Evolutionary conservation across 257 asterid species (phyloP).

Genomic region (Fraxinus americana): DNA sequence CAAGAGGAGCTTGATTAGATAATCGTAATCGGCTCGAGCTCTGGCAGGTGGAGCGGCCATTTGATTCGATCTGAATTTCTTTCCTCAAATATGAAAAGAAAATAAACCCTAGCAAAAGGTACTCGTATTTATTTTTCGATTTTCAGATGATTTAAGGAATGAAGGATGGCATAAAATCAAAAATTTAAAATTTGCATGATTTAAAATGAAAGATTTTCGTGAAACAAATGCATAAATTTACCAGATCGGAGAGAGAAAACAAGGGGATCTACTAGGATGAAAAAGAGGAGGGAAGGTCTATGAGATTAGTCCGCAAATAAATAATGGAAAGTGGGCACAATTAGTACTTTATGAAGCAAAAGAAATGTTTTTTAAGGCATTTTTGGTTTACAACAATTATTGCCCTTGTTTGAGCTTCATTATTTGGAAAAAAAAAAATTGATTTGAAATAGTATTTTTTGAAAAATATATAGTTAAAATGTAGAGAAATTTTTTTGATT

Average conservation of each 20-base stretch:
- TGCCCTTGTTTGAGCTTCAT: no score
- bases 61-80: constrained; percentile 35
- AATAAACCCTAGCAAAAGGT: constrained; percentile 41
- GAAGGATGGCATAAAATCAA: background rate
- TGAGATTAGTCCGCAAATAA: constrained; percentile 24
- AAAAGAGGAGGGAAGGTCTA: constrained; percentile 51
- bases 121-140: background rate
- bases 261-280: constrained; percentile 45
- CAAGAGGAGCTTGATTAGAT: constrained; percentile 67
- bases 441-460: no score
- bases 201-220: constrained; percentile 8
- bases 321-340: background rate
- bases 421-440: no score
- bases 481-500: no score
- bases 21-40: constrained; percentile 80
- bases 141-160: constrained; percentile 2
- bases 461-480: no score
- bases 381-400: no score
- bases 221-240: constrained; percentile 24
- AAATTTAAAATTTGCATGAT: background rate
- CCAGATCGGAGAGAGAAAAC: constrained; percentile 51
- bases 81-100: constrained; percentile 21
- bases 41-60: constrained; percentile 77
- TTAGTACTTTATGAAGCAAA: no score
- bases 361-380: no score